These are phyloP conservation scores for Agrostemma githago DNA, from an alignment of 148 eudicot species.

Conservation along the genomic window DNA sequence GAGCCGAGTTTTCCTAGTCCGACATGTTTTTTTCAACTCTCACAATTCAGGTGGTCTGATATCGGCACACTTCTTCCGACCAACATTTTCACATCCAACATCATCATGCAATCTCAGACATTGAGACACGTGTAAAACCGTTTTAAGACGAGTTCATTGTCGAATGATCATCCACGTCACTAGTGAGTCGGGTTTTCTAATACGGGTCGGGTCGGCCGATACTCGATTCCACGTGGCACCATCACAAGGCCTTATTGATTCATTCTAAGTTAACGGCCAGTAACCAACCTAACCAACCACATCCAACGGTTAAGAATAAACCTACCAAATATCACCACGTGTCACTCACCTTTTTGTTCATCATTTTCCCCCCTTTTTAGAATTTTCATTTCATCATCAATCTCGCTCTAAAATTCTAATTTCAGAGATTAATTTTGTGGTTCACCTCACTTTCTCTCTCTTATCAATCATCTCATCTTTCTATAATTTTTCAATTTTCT, in stretches of 20 bases:
- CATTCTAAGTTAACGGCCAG: slow-evolving; percentile 17
- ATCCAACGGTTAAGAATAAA: slow-evolving; percentile 29
- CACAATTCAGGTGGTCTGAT: no score
- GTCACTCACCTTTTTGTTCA: not conserved
- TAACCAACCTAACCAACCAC: slow-evolving; percentile 23
- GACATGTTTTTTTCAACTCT: no score
- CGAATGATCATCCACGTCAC: no score
- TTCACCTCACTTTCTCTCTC: slow-evolving; percentile 23
- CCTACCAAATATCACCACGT: slow-evolving; percentile 18
- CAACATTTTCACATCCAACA: no score
- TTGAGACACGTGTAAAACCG: no score
- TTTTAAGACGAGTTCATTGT: no score
- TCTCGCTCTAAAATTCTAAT: slow-evolving; percentile 6
- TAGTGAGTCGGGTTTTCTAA: no score
- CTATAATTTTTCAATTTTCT: not conserved
- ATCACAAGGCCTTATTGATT: not conserved
- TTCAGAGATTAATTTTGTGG: slow-evolving; percentile 26
- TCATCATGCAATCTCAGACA: no score
- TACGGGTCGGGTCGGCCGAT: no score
- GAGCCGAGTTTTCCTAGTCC: no score
- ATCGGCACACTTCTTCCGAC: no score
- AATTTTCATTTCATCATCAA: slow-evolving; percentile 1
- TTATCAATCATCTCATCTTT: slow-evolving; percentile 9
- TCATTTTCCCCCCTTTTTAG: slow-evolving; percentile 10
- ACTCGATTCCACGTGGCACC: slow-evolving; percentile 4